phyloP scores from a whole-genome alignment of 208 protist species.

The Balamuthia mandrillaris region DNA sequence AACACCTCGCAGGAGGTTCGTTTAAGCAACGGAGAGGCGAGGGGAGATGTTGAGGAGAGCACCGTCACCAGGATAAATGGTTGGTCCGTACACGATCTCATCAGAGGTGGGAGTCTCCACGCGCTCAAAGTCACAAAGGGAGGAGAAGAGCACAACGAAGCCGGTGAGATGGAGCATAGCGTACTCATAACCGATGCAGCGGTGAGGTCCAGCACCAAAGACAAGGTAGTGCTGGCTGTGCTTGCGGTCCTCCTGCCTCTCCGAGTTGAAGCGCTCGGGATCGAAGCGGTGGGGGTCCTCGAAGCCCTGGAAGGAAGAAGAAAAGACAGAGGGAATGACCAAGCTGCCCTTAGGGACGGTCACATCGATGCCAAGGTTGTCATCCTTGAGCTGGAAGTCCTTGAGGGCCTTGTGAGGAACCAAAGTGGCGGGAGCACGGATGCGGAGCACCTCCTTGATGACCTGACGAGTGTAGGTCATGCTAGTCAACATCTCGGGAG shows the following conservation, averaged over 20 bases:
- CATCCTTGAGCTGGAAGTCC: slow-evolving; percentile 58
- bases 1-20: too few relatives aligned
- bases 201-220: slow-evolving; percentile 85
- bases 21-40: too few relatives aligned
- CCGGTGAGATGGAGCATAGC: slow-evolving; percentile 88
- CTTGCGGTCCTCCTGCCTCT: slow-evolving; percentile 82
- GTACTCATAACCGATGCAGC: slow-evolving; percentile 88
- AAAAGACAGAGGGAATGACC: slow-evolving; percentile 85
- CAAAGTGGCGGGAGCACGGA: slow-evolving; percentile 65
- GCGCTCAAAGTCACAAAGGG: slow-evolving; percentile 40
- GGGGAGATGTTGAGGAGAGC: slow-evolving; percentile 44
- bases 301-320: slow-evolving; percentile 83
- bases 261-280: slow-evolving; percentile 84
- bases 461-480: slow-evolving; percentile 82
- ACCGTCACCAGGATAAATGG: slow-evolving; percentile 83
- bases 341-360: slow-evolving; percentile 80
- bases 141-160: slow-evolving; percentile 57
- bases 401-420: slow-evolving; percentile 64
- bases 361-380: too few relatives aligned
- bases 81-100: slow-evolving; percentile 85
- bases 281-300: slow-evolving; percentile 84
- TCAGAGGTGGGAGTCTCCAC: slow-evolving; percentile 79
- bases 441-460: slow-evolving; percentile 68
- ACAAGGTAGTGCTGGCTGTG: slow-evolving; percentile 85
- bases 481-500: slow-evolving; percentile 79